These are phyloP conservation scores for Trichoderma erinaceum DNA, from an alignment of 495 filamentous ascomycete species.

Conservation along the genomic window DNA sequence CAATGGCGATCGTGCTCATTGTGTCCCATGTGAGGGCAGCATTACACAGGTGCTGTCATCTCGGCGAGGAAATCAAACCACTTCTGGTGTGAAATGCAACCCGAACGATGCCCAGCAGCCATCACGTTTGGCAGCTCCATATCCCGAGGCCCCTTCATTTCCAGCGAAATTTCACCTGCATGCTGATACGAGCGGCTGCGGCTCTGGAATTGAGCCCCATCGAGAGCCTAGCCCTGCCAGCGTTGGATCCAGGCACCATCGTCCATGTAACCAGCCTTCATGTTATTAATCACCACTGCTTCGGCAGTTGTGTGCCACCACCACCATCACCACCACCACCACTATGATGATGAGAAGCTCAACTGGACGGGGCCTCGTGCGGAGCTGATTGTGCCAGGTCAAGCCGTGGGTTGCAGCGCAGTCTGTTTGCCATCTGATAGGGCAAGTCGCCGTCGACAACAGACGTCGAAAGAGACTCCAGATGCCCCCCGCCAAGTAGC, in stretches of 20 bases:
- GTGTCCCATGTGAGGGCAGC: neutral
- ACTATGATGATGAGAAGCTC: no score
- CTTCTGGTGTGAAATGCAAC: neutral
- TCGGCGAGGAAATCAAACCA: neutral
- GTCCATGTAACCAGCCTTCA: no score
- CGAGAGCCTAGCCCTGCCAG: neutral
- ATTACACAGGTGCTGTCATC: constrained; percentile 7
- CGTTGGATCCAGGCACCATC: no score
- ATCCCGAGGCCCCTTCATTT: neutral
- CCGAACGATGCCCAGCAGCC: neutral
- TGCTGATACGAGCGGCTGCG: neutral
- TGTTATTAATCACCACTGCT: no score
- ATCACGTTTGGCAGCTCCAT: neutral
- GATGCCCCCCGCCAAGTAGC: neutral
- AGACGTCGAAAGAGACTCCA: neutral
- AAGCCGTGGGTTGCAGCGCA: neutral
- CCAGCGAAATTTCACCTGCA: constrained; percentile 9
- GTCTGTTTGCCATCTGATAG: neutral
- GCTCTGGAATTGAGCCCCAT: neutral
- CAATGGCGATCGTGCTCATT: neutral
- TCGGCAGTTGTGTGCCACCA: no score
- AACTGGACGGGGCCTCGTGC: no score
- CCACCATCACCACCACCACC: no score
- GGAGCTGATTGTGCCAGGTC: no score
- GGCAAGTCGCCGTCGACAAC: neutral